phyloP scores from a whole-genome alignment of 1,284 basidiomycete species.

The Vanrija sp. region DNA sequence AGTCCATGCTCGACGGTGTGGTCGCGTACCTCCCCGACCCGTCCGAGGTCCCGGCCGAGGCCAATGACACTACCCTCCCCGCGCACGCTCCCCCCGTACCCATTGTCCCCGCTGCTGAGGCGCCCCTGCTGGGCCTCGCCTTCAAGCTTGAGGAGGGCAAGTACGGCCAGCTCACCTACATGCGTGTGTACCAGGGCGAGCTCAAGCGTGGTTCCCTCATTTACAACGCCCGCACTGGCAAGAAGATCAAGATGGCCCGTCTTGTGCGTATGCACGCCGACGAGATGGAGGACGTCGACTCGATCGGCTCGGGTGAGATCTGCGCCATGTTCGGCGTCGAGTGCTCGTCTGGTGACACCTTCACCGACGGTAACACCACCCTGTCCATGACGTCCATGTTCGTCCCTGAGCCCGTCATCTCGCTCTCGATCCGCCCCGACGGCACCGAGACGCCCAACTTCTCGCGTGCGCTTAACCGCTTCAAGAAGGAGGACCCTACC shows the following conservation, averaged over 20 bases:
- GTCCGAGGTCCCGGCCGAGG: constrained; percentile 70
- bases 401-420: constrained; percentile 98
- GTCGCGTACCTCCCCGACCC: constrained; percentile 95
- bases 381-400: constrained; percentile 98
- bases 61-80: constrained; percentile 76
- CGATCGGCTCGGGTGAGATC: constrained; percentile 96
- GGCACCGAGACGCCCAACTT: constrained; percentile 94
- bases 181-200: constrained; percentile 97
- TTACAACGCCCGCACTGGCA: constrained; percentile 91
- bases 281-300: constrained; percentile 98
- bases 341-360: constrained; percentile 97
- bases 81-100: constrained; percentile 64
- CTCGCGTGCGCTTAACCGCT: constrained; percentile 91
- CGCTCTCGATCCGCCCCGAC: constrained; percentile 85
- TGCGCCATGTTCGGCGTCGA: constrained; percentile 99
- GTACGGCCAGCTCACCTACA: constrained; percentile 97
- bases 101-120: constrained; percentile 72
- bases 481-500: constrained; percentile 99
- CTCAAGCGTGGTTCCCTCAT: constrained; percentile 81
- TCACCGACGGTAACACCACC: constrained; percentile 82
- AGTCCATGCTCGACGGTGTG: constrained; percentile 90
- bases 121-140: constrained; percentile 87
- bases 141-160: constrained; percentile 99
- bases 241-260: constrained; percentile 96
- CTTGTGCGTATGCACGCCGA: constrained; percentile 98